These are phyloP conservation scores for Abrus pulchellus DNA, from an alignment of 306 rosid genomes.

Conservation along the genomic window DNA sequence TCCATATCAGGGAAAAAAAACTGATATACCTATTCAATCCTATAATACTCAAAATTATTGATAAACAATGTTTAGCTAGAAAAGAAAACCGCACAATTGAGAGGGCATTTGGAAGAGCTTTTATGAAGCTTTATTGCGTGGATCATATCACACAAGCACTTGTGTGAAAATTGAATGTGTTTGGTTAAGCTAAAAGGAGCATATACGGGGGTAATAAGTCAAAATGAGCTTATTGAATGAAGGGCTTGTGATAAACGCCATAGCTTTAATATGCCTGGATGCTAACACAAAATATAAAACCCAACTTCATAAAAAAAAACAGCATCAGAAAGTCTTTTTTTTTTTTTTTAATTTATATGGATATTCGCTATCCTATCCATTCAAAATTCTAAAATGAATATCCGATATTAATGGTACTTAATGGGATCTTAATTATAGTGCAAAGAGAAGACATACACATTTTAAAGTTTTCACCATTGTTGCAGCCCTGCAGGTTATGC, in stretches of 20 bases:
- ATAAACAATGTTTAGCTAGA: slow-evolving; percentile 19
- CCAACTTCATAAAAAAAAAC: not conserved
- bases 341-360: not conserved
- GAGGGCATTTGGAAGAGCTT: not conserved
- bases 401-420: not conserved
- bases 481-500: not conserved
- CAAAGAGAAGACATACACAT: not conserved
- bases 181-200: not conserved
- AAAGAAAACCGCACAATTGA: not conserved
- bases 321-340: not conserved
- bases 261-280: not conserved
- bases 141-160: not conserved
- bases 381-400: not conserved
- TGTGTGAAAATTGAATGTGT: not conserved
- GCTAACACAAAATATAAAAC: not conserved
- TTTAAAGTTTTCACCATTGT: not conserved
- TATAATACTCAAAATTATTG: slow-evolving; percentile 19
- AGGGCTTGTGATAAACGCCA: too few relatives aligned
- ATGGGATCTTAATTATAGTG: not conserved
- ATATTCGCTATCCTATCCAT: not conserved
- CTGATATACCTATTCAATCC: slow-evolving; percentile 5
- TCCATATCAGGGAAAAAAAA: not conserved
- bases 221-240: too few relatives aligned
- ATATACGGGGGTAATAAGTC: too few relatives aligned
- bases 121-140: not conserved